Evolutionary conservation across 2,329 filamentous ascomycete genomes (phyloP).

Genomic region (Pseudogymnoascus sp.): DNA sequence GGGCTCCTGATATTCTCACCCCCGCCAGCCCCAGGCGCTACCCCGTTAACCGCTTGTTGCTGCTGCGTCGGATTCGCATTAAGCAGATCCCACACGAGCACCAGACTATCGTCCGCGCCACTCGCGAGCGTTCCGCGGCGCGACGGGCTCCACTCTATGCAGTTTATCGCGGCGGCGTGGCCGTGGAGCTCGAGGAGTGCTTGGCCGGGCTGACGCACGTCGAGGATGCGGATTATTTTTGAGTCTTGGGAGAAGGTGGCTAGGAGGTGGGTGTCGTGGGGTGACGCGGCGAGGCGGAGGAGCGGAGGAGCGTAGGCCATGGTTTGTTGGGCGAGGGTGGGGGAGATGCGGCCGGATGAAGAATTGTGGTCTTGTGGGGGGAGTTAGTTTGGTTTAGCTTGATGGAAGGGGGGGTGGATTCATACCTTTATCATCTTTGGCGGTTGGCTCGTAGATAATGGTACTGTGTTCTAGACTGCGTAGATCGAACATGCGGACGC

Average conservation of each 20-base stretch:
- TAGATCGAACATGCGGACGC: constrained; percentile 97
- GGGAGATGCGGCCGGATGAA: constrained; percentile 54
- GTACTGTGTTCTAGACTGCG: constrained; percentile 95
- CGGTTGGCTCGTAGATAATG: constrained; percentile 95
- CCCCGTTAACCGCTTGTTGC: constrained; percentile 75
- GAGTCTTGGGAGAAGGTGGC: constrained; percentile 97
- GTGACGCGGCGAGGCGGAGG: constrained; percentile 76
- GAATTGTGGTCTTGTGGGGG: constrained; percentile 38
- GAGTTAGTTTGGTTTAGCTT: constrained; percentile 13
- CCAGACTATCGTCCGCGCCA: constrained; percentile 83
- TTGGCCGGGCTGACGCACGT: constrained; percentile 92
- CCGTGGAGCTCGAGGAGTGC: constrained; percentile 88
- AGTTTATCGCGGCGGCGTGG: constrained; percentile 78
- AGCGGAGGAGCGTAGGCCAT: constrained; percentile 70
- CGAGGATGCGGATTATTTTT: constrained; percentile 84
- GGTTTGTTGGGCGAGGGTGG: constrained; percentile 68
- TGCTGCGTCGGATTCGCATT: constrained; percentile 59
- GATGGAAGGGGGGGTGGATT: constrained; percentile 14
- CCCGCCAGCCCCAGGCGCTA: constrained; percentile 36
- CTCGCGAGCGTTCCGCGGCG: constrained; percentile 83
- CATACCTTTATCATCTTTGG: constrained; percentile 67
- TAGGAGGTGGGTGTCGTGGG: constrained; percentile 88
- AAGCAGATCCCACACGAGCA: constrained; percentile 88
- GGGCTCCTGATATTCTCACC: constrained; percentile 56
- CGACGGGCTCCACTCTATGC: constrained; percentile 89